Conservation (phyloP, 805 yeast species). For the Yarrowia divulgata region DNA sequence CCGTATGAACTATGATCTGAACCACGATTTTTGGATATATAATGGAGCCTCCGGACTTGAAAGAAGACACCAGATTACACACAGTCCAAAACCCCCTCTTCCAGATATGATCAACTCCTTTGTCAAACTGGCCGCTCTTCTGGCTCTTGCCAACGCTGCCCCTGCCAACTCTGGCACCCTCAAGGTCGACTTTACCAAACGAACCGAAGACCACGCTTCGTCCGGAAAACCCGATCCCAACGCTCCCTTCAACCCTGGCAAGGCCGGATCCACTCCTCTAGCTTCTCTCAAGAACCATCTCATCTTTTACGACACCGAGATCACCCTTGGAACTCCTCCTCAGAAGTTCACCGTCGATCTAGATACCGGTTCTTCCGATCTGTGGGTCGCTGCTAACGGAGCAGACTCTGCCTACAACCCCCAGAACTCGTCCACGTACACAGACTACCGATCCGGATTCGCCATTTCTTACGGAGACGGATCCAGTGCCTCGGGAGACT, state of each 20-base stretch:
- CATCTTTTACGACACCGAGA: constrained; percentile 14
- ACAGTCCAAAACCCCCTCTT: neutral
- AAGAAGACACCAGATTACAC: neutral
- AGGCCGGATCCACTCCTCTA: constrained; percentile 1
- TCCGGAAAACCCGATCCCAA: neutral
- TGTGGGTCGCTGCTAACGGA: constrained; percentile 57
- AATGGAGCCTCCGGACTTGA: too few species aligned
- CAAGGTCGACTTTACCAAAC: constrained; percentile 14
- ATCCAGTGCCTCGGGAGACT: constrained; percentile 54
- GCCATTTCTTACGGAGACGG: constrained; percentile 51
- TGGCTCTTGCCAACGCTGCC: constrained; percentile 17
- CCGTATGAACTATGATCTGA: constrained; percentile 12
- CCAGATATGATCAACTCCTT: constrained; percentile 12
- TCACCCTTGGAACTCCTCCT: constrained; percentile 61
- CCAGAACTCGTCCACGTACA: constrained; percentile 44
- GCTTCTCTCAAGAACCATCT: constrained; percentile 5
- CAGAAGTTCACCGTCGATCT: constrained; percentile 62
- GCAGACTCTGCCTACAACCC: constrained; percentile 31
- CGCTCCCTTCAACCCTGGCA: constrained; percentile 10
- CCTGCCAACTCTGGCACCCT: constrained; percentile 9
- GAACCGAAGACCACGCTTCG: neutral
- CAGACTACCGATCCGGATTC: constrained; percentile 44
- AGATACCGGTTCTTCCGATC: constrained; percentile 76
- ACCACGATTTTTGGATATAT: too few species aligned
- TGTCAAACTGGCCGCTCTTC: constrained; percentile 17